Evolutionary conservation across 768 basidiomycete species (phyloP).

Genomic region (Boletus edulis): DNA sequence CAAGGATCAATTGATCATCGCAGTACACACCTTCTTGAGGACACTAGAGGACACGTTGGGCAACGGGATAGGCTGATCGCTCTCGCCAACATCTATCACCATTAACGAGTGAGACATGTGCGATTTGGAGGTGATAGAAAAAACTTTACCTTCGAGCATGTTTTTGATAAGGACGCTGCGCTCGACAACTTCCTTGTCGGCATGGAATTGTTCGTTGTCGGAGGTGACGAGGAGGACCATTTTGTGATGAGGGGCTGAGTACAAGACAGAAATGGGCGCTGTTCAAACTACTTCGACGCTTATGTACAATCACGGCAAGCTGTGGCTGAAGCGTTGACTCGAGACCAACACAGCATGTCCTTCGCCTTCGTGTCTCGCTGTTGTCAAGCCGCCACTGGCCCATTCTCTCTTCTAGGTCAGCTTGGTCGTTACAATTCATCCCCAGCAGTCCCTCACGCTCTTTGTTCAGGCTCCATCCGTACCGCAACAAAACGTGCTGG

Average conservation of each 20-base stretch:
- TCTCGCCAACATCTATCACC: conserved; percentile 83
- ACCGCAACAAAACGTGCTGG: conserved; percentile 97
- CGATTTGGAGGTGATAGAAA: neutral
- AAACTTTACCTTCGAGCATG: conserved; percentile 88
- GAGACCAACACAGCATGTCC: conserved; percentile 4
- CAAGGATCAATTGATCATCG: conserved; percentile 1
- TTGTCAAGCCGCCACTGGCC: conserved; percentile 35
- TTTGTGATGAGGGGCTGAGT: conserved; percentile 22
- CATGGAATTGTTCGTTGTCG: conserved; percentile 91
- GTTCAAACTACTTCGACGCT: neutral
- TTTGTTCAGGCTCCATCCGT: conserved; percentile 60
- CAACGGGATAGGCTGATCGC: conserved; percentile 90
- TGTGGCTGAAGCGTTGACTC: conserved; percentile 11
- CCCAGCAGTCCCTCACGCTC: neutral
- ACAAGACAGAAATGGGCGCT: neutral
- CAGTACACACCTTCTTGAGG: conserved; percentile 73
- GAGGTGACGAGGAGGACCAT: conserved; percentile 92
- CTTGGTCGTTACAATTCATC: neutral
- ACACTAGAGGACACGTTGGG: conserved; percentile 94
- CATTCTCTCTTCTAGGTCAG: conserved; percentile 49
- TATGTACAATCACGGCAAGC: conserved; percentile 4
- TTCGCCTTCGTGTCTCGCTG: conserved; percentile 43
- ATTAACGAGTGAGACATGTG: neutral
- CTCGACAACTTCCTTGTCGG: conserved; percentile 93
- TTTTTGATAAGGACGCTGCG: conserved; percentile 97